Percentiles rank a stretch among this genome's conserved stretches.
phyloP scores from a whole-genome alignment of 306 rosid genomes.

The Quercus robur region DNA sequence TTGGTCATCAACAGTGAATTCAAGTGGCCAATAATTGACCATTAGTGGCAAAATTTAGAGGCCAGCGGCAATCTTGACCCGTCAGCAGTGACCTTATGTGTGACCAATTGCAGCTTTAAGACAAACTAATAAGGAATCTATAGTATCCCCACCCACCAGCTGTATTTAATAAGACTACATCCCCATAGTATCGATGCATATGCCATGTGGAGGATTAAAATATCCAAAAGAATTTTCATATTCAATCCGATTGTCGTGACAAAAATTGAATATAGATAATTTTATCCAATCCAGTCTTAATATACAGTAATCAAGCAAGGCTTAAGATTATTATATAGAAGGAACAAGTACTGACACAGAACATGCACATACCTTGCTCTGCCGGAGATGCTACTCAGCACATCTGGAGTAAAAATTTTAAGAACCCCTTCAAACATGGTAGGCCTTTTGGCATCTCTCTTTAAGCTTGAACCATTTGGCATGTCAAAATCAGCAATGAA shows the following conservation, averaged over 20 bases:
- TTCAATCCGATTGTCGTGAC: neutral
- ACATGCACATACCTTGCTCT: conserved; percentile 76
- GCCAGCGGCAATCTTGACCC: too few species aligned
- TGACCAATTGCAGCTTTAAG: neutral
- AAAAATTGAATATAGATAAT: neutral
- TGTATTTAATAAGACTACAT: neutral
- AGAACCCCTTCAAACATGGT: conserved; percentile 79
- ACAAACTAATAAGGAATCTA: neutral
- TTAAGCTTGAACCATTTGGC: conserved; percentile 45
- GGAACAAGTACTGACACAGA: neutral
- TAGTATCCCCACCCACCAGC: neutral
- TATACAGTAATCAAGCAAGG: neutral
- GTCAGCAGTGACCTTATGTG: too few species aligned
- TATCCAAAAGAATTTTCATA: neutral
- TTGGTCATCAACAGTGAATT: too few species aligned
- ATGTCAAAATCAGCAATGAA: conserved; percentile 65
- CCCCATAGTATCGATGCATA: neutral
- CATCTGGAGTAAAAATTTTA: conserved; percentile 70
- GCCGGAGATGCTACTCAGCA: conserved; percentile 61
- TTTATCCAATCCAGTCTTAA: neutral
- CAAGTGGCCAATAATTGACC: too few species aligned
- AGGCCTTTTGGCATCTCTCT: conserved; percentile 56
- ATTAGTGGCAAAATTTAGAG: too few species aligned
- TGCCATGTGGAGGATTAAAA: neutral
- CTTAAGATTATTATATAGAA: neutral